Evolutionary conservation across 768 basidiomycete species (phyloP).

Genomic region (Collybia mongolica): DNA sequence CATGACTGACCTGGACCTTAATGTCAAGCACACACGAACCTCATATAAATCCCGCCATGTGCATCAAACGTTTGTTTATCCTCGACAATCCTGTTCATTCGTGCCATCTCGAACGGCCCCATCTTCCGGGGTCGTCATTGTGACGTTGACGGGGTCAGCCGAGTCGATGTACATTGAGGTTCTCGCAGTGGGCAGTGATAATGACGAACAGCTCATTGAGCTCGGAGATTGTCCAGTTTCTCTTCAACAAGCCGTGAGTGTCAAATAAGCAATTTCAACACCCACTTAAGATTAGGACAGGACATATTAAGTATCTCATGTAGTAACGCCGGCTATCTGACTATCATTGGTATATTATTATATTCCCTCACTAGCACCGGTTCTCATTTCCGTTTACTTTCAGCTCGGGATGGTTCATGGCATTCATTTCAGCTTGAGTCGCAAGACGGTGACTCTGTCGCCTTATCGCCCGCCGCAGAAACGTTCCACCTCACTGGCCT

Average conservation of each 20-base stretch:
- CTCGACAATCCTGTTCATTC: conserved; percentile 27
- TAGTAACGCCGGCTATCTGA: conserved; percentile 47
- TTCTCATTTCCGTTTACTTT: not conserved
- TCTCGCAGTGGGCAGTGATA: conserved; percentile 25
- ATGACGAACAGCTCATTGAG: conserved; percentile 27
- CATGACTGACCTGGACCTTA: conserved; percentile 25
- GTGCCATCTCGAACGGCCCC: conserved; percentile 18
- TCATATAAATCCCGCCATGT: conserved; percentile 12
- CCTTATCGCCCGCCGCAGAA: conserved; percentile 18
- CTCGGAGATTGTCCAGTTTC: conserved; percentile 26
- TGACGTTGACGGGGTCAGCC: conserved; percentile 21
- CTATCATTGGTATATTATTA: conserved; percentile 43
- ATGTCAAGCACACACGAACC: conserved; percentile 18
- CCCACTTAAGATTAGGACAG: conserved; percentile 19
- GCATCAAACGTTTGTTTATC: conserved; percentile 26
- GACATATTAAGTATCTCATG: conserved; percentile 37
- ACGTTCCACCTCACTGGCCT: conserved; percentile 30
- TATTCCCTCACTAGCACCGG: not conserved
- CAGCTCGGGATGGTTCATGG: conserved; percentile 48
- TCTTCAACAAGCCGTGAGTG: conserved; percentile 28
- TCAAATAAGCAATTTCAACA: not conserved
- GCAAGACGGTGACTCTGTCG: conserved; percentile 20
- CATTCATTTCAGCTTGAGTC: conserved; percentile 31
- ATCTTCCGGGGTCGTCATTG: conserved; percentile 19
- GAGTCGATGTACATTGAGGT: conserved; percentile 25